A percentile compares a stretch with the other conserved stretches of the same genome.
These are phyloP conservation scores for Podospora anserina DNA, from an alignment of 495 filamentous ascomycete genomes.

Conservation along the genomic window DNA sequence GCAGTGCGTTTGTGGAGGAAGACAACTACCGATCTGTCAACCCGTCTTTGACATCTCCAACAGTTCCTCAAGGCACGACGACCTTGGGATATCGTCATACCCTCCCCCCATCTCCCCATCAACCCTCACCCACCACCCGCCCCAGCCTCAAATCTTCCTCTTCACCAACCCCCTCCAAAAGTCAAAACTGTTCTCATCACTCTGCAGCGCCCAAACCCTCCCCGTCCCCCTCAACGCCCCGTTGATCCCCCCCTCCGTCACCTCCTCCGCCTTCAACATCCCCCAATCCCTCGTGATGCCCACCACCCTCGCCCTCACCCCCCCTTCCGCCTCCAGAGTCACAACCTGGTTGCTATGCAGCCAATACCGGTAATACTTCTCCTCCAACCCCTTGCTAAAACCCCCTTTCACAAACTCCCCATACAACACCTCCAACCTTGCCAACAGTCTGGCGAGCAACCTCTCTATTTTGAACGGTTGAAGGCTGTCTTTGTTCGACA, in stretches of 20 bases:
- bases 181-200: slow-evolving; percentile 98
- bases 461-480: slow-evolving; percentile 71
- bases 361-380: slow-evolving; percentile 81
- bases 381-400: slow-evolving; percentile 68
- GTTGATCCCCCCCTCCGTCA: slow-evolving; percentile 60
- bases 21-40: no score
- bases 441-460: slow-evolving; percentile 77
- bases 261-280: slow-evolving; percentile 75
- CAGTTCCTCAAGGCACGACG: no score
- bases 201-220: slow-evolving; percentile 78
- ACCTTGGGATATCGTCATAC: no score
- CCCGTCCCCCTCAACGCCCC: slow-evolving; percentile 58
- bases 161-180: slow-evolving; percentile 88
- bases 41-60: no score
- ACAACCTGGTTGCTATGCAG: slow-evolving; percentile 89
- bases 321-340: slow-evolving; percentile 79
- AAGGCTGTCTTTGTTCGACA: slow-evolving; percentile 19
- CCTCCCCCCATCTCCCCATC: no score
- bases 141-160: slow-evolving; percentile 59
- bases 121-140: not conserved
- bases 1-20: no score
- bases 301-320: slow-evolving; percentile 71
- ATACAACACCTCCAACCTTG: slow-evolving; percentile 76
- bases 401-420: slow-evolving; percentile 66
- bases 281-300: slow-evolving; percentile 91